Evolutionary conservation across 495 filamentous ascomycete genomes (phyloP), one percentile per base, ranked within the genome.

Genomic region (Trichoderma asperelloides): DNA sequence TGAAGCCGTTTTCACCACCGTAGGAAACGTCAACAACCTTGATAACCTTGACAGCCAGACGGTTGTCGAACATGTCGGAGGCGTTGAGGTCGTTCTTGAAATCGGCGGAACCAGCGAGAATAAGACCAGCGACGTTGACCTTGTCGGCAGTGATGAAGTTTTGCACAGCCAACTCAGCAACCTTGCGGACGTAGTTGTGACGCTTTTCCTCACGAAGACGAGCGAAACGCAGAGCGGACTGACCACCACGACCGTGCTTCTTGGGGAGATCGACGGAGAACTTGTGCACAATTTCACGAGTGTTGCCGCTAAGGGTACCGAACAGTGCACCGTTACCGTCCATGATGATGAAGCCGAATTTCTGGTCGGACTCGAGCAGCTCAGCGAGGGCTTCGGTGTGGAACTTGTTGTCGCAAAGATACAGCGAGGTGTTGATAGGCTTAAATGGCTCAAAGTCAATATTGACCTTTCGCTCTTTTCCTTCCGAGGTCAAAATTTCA

Each of bases 361-460:
- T 96, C 81, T 96, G 93, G 77, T 98, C 95, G 6, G 93, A 96
- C 79, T 98, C 95, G 62, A 98, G 87, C 68, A 98, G 85, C 81
- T 98, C 95, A 67, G 91, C 93, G 68, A 98, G 81, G 8, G 95
- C 94, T 77, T 98, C 95, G 43, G 95, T 98, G 76, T 98, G 95
- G 81, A 98, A 98, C 74, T 98, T 98, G 82, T 98, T 98, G 84
- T 98, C 95, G 82, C 95, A 98, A 33, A 98, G 88, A 77, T 98
- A 98, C 11, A 98, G 87, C 12, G 95, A 98, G 6, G 95, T 98
- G 79, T 98, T 98, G 86, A 98, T 98, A 25, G 95, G 94, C 83
- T 98, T 98, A 84, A 98, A 98, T 16, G 95, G 95, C 76, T 98
- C 95, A 74, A 98, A 98, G 73, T 98, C 96, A 75, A 98, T 98